Conservation (phyloP, 75 land plant species). For the Chamaecyparis obtusa region DNA sequence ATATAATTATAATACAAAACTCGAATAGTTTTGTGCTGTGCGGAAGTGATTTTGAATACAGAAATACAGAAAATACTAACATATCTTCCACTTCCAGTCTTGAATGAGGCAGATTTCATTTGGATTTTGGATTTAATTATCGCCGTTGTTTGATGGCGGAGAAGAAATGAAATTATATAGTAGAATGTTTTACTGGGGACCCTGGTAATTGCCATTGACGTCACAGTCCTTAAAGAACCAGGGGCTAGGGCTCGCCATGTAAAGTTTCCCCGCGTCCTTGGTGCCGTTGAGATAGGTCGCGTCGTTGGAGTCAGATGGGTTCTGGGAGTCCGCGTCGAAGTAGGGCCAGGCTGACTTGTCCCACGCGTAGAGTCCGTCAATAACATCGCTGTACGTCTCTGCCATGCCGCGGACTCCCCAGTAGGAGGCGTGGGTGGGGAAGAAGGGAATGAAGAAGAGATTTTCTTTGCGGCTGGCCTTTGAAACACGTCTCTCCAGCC, state of each 20-base stretch:
- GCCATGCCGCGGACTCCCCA: neutral
- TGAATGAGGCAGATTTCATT: too few relatives aligned
- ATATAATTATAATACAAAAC: too few relatives aligned
- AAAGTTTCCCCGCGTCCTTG: slow-evolving; percentile 17
- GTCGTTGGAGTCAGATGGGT: neutral
- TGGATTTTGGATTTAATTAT: too few relatives aligned
- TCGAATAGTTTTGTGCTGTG: too few relatives aligned
- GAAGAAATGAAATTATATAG: too few relatives aligned
- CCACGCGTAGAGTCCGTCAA: slow-evolving; percentile 29
- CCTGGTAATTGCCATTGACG: slow-evolving; percentile 29
- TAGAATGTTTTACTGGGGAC: neutral
- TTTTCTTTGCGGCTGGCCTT: slow-evolving; percentile 3
- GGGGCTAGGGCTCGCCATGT: slow-evolving; percentile 36
- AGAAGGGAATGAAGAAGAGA: slow-evolving; percentile 17
- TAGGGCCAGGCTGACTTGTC: slow-evolving; percentile 36
- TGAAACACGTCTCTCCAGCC: slow-evolving; percentile 17
- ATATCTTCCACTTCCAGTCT: too few relatives aligned
- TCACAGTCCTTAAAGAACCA: slow-evolving; percentile 27
- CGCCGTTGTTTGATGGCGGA: too few relatives aligned
- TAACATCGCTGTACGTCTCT: neutral
- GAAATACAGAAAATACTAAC: too few relatives aligned
- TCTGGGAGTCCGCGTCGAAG: neutral
- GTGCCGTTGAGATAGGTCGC: slow-evolving; percentile 13
- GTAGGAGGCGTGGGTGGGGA: slow-evolving; percentile 14
- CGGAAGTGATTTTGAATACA: too few relatives aligned